A percentile compares a stretch with the other conserved stretches of the same genome.
Evolutionary conservation across 768 basidiomycete species (phyloP).

Genomic region (Suillus ampliporus): DNA sequence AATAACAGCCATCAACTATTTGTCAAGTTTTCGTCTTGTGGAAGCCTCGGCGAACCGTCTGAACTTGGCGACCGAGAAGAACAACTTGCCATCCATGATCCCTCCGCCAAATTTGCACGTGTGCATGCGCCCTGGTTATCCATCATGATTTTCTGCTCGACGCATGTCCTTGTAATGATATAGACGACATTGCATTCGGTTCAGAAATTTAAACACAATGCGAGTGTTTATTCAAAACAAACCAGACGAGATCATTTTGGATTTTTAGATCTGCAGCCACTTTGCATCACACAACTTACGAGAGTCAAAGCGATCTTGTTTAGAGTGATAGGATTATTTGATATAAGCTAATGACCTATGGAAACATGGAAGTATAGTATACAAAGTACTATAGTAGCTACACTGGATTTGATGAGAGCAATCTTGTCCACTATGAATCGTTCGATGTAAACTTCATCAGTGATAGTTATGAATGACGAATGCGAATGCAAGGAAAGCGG

Average conservation of each 20-base stretch:
- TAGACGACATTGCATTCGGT: not conserved
- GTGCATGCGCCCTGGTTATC: not conserved
- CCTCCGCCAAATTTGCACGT: not conserved
- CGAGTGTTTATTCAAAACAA: too few relatives aligned
- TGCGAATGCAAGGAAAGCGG: not conserved
- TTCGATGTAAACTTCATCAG: not conserved
- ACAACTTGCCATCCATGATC: too few relatives aligned
- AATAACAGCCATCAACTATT: not conserved
- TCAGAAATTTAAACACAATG: too few relatives aligned
- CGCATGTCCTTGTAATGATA: not conserved
- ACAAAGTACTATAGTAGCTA: slow-evolving; percentile 19
- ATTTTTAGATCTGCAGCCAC: not conserved
- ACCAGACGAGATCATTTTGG: too few relatives aligned
- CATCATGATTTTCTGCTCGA: not conserved
- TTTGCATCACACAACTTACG: not conserved
- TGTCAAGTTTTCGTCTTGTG: not conserved
- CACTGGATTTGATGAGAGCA: slow-evolving; percentile 7
- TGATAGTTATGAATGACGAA: not conserved
- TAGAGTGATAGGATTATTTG: not conserved
- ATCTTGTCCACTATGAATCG: not conserved
- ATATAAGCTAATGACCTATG: slow-evolving; percentile 5
- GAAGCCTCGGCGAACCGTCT: not conserved
- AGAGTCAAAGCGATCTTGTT: not conserved
- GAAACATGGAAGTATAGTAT: slow-evolving; percentile 8
- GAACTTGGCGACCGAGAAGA: not conserved